Evolutionary conservation across 2,329 filamentous ascomycete genomes (phyloP).

Genomic region (Hypoxylon sp.): DNA sequence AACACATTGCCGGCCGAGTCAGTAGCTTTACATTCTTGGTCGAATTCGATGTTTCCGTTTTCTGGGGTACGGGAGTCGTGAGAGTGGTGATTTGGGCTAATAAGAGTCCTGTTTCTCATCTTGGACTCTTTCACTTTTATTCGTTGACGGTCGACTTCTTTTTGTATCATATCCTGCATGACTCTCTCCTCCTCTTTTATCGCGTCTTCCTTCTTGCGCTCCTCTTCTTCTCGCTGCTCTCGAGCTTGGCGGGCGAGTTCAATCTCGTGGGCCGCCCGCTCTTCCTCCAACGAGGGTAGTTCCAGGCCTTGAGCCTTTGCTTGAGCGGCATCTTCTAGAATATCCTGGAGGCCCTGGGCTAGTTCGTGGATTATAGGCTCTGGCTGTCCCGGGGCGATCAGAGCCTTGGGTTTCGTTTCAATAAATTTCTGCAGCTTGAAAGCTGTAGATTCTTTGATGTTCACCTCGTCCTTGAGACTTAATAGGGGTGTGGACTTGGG

Average conservation of each 20-base stretch:
- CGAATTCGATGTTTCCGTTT: conserved; percentile 63
- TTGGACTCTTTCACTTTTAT: conserved; percentile 70
- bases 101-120: conserved; percentile 62
- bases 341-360: conserved; percentile 73
- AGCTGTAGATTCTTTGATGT: conserved; percentile 73
- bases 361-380: conserved; percentile 69
- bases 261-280: conserved; percentile 83
- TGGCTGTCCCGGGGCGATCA: conserved; percentile 61
- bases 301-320: conserved; percentile 77
- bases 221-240: conserved; percentile 62
- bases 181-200: conserved; percentile 73
- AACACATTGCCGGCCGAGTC: conserved; percentile 70
- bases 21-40: conserved; percentile 69
- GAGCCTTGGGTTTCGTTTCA: conserved; percentile 63
- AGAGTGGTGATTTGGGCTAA: conserved; percentile 49
- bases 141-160: conserved; percentile 73
- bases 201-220: conserved; percentile 62
- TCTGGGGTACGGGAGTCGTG: conserved; percentile 46
- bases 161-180: conserved; percentile 74
- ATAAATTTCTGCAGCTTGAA: conserved; percentile 73
- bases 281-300: conserved; percentile 86
- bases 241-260: conserved; percentile 68
- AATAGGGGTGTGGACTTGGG: conserved; percentile 83
- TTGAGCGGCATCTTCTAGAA: conserved; percentile 86
- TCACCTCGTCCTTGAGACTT: conserved; percentile 68